A percentile compares a stretch with the other conserved stretches of the same genome.
Evolutionary conservation across 106 monocot genomes (phyloP).

Genomic region (Dendrobium officinale): DNA sequence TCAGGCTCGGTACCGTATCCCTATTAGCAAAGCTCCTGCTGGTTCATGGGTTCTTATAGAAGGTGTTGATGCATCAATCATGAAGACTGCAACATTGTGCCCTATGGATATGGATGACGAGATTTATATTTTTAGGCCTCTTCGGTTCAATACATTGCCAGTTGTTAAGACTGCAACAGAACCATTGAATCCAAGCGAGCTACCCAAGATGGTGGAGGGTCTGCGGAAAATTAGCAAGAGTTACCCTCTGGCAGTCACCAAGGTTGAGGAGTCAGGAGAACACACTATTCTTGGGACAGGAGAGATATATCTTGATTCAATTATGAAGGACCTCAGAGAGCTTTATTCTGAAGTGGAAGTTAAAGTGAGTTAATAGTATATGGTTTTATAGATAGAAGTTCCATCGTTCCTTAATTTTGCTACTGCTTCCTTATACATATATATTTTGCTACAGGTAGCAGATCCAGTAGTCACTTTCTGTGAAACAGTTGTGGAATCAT

Average conservation of each 20-base stretch:
- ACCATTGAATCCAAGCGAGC: slow-evolving; percentile 94
- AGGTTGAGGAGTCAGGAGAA: slow-evolving; percentile 95
- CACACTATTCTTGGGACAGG: slow-evolving; percentile 93
- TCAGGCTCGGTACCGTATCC: slow-evolving; percentile 90
- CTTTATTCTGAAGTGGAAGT: slow-evolving; percentile 99
- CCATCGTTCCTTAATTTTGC: not conserved
- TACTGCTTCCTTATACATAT: slow-evolving; percentile 5
- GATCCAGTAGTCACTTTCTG: slow-evolving; percentile 98
- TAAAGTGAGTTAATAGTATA: slow-evolving; percentile 44
- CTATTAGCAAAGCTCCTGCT: slow-evolving; percentile 88
- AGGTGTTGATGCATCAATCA: slow-evolving; percentile 97
- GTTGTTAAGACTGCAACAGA: slow-evolving; percentile 98
- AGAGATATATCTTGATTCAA: slow-evolving; percentile 96
- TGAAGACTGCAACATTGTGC: slow-evolving; percentile 96
- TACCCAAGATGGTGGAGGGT: slow-evolving; percentile 99
- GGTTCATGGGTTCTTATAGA: slow-evolving; percentile 99
- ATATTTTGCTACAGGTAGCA: slow-evolving; percentile 58
- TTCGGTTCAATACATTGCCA: slow-evolving; percentile 80
- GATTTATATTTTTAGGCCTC: slow-evolving; percentile 86
- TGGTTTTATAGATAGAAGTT: not conserved
- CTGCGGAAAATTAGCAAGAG: slow-evolving; percentile 97
- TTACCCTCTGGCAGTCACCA: slow-evolving; percentile 91
- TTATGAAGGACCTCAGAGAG: slow-evolving; percentile 97
- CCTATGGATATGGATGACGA: slow-evolving; percentile 81
- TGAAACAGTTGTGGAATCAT: slow-evolving; percentile 97